Conservation (phyloP, 352 stramenopile genomes). For the Phytophthora fragariae region DNA sequence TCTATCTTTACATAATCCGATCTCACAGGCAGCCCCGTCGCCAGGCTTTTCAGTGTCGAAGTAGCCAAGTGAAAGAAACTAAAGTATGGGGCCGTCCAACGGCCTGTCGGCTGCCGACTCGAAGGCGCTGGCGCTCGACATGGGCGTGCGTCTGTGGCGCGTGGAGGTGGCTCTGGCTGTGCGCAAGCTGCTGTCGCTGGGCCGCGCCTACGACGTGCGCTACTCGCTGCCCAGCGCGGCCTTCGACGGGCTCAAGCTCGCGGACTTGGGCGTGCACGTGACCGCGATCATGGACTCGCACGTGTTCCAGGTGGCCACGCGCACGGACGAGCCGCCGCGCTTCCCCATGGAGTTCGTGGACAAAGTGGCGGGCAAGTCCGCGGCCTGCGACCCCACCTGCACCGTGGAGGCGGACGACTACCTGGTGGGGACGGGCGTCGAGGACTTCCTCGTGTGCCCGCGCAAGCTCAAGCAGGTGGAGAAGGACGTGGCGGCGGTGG, state of each 20-base stretch:
- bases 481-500: slow-evolving; percentile 43
- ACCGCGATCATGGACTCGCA: slow-evolving; percentile 54
- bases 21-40: neutral
- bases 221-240: slow-evolving; percentile 43
- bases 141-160: slow-evolving; percentile 55
- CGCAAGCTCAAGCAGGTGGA: slow-evolving; percentile 54
- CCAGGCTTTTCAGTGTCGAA: neutral
- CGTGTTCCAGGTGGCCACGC: slow-evolving; percentile 51
- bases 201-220: slow-evolving; percentile 62
- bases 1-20: neutral
- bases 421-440: slow-evolving; percentile 78
- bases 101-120: neutral
- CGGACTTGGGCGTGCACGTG: slow-evolving; percentile 58
- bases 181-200: slow-evolving; percentile 68
- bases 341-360: slow-evolving; percentile 51
- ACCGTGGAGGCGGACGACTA: slow-evolving; percentile 94
- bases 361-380: slow-evolving; percentile 31
- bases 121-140: slow-evolving; percentile 46
- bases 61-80: neutral
- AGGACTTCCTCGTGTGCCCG: slow-evolving; percentile 63
- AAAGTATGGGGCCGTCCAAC: neutral
- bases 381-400: slow-evolving; percentile 61
- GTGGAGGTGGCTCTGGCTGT: slow-evolving; percentile 51
- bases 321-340: slow-evolving; percentile 19
- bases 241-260: slow-evolving; percentile 25